A percentile compares a stretch with the other conserved stretches of the same genome.
Conservation (phyloP, 1,139 yeast genomes). For the Geotrichum restrictum region DNA sequence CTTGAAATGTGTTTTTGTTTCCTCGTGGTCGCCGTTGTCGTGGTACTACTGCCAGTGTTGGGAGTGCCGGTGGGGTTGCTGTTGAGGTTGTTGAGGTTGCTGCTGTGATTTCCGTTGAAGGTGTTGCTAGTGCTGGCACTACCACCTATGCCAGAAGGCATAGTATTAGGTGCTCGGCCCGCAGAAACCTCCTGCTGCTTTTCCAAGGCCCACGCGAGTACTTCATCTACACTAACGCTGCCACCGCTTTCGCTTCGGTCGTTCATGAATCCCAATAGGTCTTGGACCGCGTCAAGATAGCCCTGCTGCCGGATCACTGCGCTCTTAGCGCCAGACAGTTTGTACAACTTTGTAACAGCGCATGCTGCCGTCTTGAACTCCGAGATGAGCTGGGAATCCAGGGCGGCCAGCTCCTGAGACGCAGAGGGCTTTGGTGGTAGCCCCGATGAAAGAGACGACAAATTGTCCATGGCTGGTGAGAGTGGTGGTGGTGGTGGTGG, state of each 20-base stretch:
- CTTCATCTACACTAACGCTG: slow-evolving; percentile 14
- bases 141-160: slow-evolving; percentile 2
- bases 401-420: slow-evolving; percentile 16
- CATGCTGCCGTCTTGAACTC: slow-evolving; percentile 22
- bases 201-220: slow-evolving; percentile 20
- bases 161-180: not conserved
- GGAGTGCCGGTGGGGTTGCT: too few species aligned
- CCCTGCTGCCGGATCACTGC: slow-evolving; percentile 31
- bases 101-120: not conserved
- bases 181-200: slow-evolving; percentile 22
- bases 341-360: slow-evolving; percentile 22
- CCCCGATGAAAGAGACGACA: slow-evolving; percentile 25
- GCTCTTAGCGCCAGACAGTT: slow-evolving; percentile 30
- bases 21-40: not conserved
- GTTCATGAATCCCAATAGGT: slow-evolving; percentile 21
- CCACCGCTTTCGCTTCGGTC: not conserved
- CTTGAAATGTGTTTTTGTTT: not conserved
- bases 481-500: not conserved
- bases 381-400: slow-evolving; percentile 12
- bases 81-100: not conserved
- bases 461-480: slow-evolving; percentile 31
- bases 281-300: slow-evolving; percentile 29
- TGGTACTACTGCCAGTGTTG: not conserved
- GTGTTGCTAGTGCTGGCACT: not conserved
- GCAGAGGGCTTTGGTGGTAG: not conserved